Evolutionary conservation across 352 stramenopile species (phyloP).

Genomic region (Pythium guiyangense): DNA sequence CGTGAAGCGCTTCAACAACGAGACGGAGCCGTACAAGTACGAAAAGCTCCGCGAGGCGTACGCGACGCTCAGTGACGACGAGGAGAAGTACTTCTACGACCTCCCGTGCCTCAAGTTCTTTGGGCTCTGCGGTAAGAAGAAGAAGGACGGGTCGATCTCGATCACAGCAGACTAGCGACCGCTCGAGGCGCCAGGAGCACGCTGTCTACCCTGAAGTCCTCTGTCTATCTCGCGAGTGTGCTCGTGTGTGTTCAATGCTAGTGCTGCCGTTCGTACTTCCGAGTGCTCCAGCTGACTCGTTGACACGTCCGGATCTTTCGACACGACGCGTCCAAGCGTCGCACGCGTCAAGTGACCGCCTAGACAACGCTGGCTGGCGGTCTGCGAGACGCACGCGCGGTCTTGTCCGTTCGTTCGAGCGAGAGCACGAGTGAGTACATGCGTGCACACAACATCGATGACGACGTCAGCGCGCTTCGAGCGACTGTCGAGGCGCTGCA

Average conservation of each 20-base stretch:
- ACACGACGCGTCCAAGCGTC: too few species aligned
- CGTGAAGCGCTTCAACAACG: slow-evolving; percentile 84
- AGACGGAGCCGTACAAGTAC: slow-evolving; percentile 80
- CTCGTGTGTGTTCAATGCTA: too few species aligned
- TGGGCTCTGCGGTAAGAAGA: slow-evolving; percentile 69
- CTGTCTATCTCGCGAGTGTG: too few species aligned
- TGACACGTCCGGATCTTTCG: too few species aligned
- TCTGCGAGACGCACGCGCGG: too few species aligned
- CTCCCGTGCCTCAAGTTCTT: slow-evolving; percentile 83
- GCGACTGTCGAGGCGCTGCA: slow-evolving; percentile 7
- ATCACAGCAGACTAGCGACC: slow-evolving; percentile 63
- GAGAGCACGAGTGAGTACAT: neutral
- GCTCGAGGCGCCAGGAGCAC: too few species aligned
- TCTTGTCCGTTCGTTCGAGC: too few species aligned
- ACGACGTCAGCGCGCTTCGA: neutral
- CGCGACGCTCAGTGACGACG: slow-evolving; percentile 62
- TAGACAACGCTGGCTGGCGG: too few species aligned
- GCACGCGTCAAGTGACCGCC: too few species aligned
- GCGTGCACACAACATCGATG: neutral
- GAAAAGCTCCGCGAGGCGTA: slow-evolving; percentile 80
- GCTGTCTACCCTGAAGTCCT: too few species aligned
- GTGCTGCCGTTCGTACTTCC: too few species aligned
- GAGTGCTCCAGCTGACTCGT: too few species aligned
- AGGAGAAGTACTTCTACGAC: slow-evolving; percentile 86
- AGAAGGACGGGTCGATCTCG: slow-evolving; percentile 76